Base-by-base conservation (phyloP, 1,139 yeast genomes). In the Hansenula lynferdii region DNA sequence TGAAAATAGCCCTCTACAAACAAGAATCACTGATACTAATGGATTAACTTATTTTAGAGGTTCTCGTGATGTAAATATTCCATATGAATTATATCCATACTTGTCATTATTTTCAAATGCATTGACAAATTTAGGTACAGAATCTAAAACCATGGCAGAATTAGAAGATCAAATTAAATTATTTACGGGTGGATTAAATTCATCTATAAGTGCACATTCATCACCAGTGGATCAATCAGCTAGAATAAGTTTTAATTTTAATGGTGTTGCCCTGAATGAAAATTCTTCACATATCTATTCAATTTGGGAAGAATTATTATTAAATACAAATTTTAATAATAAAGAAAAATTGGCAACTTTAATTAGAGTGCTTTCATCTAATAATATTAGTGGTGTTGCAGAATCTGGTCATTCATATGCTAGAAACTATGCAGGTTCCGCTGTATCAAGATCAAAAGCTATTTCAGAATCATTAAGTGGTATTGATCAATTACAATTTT, bases 321-420 rank as follows among this genome's bases (percentile, higher is more conserved):
- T 69, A n/a, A 73, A 77, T 34, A 87, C 97, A 1, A 77, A 80
- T 47, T 82, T 87, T 51, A 67, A 66, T 17, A 71, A 65, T 21
- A 66, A 79, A 39, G 83, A 81, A 38, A 92, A 90, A 54, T 67
- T 92, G 42, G 69, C 77, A 45, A 79, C 86, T 2, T 67, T 92
- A 47, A 77, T 94, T 33, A 85, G 83, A 51, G 75, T 81, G 37
- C 62, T 82, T 56, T 84, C 86, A 0, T 84, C 90, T 31, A 90
- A 87, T 51, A 87, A 85, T 52, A 67, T 89, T 49, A 80, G 89
- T 51, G 69, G 73, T 10, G 75, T 89, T 37, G 92, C 96, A 7
- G 95, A 90, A 44, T 69, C 84, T 36, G 99, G 99, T 1, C 97
- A 92, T 56, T 69, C 83, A 2, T 90, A 73, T 61, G 96, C 97